Evolutionary conservation across 2,329 filamentous ascomycete genomes (phyloP).

Genomic region (Penicillium sumatraense): DNA sequence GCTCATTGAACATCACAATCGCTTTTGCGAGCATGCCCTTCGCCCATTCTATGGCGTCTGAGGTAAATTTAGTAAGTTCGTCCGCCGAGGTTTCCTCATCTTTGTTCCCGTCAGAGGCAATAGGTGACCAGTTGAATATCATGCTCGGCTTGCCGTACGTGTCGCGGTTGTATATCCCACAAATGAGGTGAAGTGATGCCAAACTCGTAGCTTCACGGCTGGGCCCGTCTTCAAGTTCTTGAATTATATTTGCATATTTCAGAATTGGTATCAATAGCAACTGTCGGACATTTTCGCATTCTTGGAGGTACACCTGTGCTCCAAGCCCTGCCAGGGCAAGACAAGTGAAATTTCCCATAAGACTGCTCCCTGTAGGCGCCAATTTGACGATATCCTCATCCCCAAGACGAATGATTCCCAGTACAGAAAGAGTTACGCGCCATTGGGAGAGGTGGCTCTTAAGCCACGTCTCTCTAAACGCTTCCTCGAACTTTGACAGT

Average conservation of each 20-base stretch:
- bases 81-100: background rate
- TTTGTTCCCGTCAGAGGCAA: background rate
- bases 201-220: background rate
- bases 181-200: background rate
- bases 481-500: background rate
- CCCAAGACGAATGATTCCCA: too few species aligned
- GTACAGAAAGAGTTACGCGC: background rate
- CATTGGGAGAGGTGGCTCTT: background rate
- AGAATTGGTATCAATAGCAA: background rate
- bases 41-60: background rate
- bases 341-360: too few species aligned
- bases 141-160: background rate
- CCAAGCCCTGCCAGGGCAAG: too few species aligned
- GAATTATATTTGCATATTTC: background rate
- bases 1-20: background rate
- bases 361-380: too few species aligned
- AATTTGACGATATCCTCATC: too few species aligned
- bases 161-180: background rate
- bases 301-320: too few species aligned
- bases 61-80: background rate
- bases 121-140: background rate
- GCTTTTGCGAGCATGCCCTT: background rate
- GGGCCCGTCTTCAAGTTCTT: conserved; percentile 1
- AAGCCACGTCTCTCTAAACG: background rate
- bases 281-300: background rate